Conservation (phyloP, 2,329 filamentous ascomycete genomes). For the Aspergillus sp. region DNA sequence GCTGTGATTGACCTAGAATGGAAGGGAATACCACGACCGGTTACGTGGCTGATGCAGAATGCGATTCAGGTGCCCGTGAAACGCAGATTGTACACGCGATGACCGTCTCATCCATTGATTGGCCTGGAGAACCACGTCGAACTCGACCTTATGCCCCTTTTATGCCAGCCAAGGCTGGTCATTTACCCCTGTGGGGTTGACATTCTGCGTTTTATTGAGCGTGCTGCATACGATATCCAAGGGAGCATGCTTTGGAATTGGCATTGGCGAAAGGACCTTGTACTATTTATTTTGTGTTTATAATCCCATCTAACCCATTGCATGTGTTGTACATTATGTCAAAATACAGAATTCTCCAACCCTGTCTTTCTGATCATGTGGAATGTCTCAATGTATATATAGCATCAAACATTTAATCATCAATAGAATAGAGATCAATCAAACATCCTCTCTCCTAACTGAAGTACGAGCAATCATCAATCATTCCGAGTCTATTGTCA, state of each 20-base stretch:
- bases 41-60: constrained; percentile 27
- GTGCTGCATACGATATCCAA: no score
- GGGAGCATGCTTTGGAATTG: no score
- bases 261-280: no score
- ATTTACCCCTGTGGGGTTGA: no score
- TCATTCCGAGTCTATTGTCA: neutral
- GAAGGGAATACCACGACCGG: constrained; percentile 17
- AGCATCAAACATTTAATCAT: neutral
- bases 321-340: neutral
- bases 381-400: neutral
- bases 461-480: neutral
- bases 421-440: neutral
- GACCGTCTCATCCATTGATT: no score
- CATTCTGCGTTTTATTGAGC: no score
- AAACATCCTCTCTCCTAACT: neutral
- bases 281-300: neutral
- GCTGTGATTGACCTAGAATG: constrained; percentile 27
- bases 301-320: neutral
- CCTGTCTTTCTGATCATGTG: neutral
- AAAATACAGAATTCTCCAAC: neutral
- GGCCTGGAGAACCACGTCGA: no score
- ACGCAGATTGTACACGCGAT: neutral
- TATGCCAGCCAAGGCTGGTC: no score
- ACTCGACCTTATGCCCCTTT: no score
- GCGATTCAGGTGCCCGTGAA: constrained; percentile 27